Conservation (phyloP, 148 eudicot genomes). For the Vaccinium myrtillus region DNA sequence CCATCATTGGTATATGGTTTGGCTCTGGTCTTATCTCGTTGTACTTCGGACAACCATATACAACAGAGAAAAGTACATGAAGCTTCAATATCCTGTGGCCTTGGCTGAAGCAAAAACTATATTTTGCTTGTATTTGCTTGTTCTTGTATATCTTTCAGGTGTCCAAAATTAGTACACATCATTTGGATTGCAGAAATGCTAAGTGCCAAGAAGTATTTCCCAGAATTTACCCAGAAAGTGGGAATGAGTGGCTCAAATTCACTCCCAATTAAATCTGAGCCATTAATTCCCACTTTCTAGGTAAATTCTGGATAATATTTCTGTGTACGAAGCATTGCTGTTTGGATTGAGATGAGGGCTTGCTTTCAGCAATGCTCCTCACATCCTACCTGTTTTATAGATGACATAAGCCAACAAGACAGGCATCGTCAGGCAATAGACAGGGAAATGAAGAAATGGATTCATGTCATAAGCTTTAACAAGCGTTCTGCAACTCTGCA, state of each 20-base stretch:
- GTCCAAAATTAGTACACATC: background rate
- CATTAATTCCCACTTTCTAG: too few relatives aligned
- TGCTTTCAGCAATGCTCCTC: slow-evolving; percentile 20
- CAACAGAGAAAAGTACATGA: background rate
- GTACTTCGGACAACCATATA: background rate
- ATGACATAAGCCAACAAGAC: slow-evolving; percentile 60
- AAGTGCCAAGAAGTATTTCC: too few relatives aligned
- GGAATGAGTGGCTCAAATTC: too few relatives aligned
- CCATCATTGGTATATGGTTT: too few relatives aligned
- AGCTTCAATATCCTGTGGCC: background rate
- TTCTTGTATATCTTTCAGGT: background rate
- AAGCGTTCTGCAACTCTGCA: slow-evolving; percentile 72
- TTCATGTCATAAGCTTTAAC: slow-evolving; percentile 86
- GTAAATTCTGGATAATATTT: too few relatives aligned
- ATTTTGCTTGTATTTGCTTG: background rate
- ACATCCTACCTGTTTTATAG: slow-evolving; percentile 49
- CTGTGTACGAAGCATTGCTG: too few relatives aligned
- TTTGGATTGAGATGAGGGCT: background rate
- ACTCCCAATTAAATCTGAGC: too few relatives aligned
- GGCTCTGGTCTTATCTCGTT: too few relatives aligned
- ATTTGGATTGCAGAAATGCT: background rate
- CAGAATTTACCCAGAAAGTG: too few relatives aligned
- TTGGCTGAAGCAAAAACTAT: background rate
- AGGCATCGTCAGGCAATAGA: slow-evolving; percentile 63
- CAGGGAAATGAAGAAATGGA: slow-evolving; percentile 74